Percentiles rank a stretch among this genome's conserved stretches.
Evolutionary conservation across 2,329 filamentous ascomycete species (phyloP).

Genomic region (Colletotrichum paranaense): DNA sequence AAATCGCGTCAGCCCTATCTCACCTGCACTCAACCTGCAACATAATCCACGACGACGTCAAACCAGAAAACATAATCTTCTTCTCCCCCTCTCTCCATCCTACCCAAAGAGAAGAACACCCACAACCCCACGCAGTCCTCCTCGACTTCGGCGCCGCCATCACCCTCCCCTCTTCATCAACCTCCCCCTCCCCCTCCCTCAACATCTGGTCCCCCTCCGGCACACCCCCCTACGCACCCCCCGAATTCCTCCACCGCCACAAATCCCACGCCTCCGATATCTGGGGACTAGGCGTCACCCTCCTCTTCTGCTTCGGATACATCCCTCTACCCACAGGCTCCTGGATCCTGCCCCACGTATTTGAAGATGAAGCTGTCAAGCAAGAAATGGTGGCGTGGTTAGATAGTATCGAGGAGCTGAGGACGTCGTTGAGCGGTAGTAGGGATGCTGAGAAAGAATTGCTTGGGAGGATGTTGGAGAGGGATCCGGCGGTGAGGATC

Average conservation of each 20-base stretch:
- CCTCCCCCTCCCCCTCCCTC: neutral
- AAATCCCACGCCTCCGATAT: neutral
- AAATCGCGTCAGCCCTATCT: neutral
- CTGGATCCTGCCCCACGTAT: neutral
- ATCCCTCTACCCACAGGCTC: neutral
- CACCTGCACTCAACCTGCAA: neutral
- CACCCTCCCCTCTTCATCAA: neutral
- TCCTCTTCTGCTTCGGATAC: neutral
- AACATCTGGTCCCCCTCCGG: neutral
- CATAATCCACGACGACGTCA: conserved; percentile 4
- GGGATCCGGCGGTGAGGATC: neutral
- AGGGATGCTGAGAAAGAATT: neutral
- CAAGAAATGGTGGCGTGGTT: neutral
- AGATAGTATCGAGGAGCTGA: neutral
- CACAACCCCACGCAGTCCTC: neutral
- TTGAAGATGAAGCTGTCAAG: neutral
- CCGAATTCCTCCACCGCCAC: neutral
- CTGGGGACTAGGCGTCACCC: neutral
- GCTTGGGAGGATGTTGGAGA: neutral
- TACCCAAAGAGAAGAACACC: neutral
- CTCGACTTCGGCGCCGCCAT: neutral
- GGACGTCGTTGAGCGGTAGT: neutral
- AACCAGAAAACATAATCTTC: neutral
- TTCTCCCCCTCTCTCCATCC: neutral
- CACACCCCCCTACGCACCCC: neutral